Percentiles rank a stretch among this genome's conserved stretches.
phyloP scores from a whole-genome alignment of 176 grass and related monocot genomes.

The Avena insularis region DNA sequence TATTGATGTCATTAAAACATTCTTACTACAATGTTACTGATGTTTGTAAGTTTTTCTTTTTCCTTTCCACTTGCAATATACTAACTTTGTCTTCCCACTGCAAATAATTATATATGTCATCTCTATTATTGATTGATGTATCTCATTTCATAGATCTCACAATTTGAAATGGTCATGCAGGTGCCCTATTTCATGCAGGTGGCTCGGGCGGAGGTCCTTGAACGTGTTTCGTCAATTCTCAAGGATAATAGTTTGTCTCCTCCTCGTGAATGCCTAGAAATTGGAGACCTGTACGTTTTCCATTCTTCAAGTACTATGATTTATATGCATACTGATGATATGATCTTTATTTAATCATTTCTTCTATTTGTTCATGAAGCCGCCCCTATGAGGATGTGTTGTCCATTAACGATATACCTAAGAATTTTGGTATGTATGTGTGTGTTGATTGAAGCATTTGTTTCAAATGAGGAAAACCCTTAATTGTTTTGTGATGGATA shows the following conservation, averaged over 20 bases:
- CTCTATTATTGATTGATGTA: background rate
- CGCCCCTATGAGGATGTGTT: background rate
- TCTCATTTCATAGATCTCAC: background rate
- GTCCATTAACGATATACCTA: background rate
- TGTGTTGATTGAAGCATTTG: background rate
- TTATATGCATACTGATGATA: background rate
- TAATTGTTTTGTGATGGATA: background rate
- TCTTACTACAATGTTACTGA: too few species aligned
- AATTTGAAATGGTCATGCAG: background rate
- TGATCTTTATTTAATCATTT: background rate
- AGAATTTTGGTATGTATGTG: background rate
- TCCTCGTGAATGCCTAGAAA: constrained; percentile 2
- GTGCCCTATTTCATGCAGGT: background rate
- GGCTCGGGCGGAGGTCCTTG: background rate
- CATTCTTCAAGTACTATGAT: background rate
- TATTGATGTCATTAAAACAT: too few species aligned
- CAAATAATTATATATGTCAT: background rate
- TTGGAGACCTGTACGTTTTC: background rate
- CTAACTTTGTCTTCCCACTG: too few species aligned
- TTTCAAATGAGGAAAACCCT: background rate
- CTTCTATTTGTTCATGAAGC: background rate
- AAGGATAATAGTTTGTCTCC: constrained; percentile 14
- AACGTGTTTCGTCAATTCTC: background rate
- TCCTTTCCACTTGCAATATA: too few species aligned
- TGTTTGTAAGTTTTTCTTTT: too few species aligned